Evolutionary conservation across 164 flowering plant genomes (phyloP).

Genomic region (Kingdonia uniflora): DNA sequence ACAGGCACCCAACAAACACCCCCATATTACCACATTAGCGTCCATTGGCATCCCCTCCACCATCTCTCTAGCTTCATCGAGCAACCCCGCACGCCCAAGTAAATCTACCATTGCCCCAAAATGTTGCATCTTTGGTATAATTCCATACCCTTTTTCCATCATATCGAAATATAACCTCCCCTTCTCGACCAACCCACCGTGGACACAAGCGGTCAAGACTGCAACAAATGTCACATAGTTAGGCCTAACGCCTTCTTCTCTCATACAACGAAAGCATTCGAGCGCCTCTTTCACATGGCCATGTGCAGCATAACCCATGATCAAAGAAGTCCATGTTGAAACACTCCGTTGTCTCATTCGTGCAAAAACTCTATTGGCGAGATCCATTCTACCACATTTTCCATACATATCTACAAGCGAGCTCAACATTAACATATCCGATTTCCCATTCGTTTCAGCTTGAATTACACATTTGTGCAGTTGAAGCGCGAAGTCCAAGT

Average conservation of each 20-base stretch:
- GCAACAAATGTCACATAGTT: slow-evolving; percentile 57
- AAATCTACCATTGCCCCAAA: slow-evolving; percentile 66
- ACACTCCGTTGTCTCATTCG: slow-evolving; percentile 30
- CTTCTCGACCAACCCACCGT: slow-evolving; percentile 52
- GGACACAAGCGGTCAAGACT: slow-evolving; percentile 59
- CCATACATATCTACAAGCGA: slow-evolving; percentile 62
- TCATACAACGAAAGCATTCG: slow-evolving; percentile 38
- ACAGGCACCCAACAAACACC: slow-evolving; percentile 51
- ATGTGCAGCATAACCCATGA: slow-evolving; percentile 43
- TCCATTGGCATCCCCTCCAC: slow-evolving; percentile 52
- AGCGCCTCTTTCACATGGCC: slow-evolving; percentile 38
- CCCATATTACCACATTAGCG: slow-evolving; percentile 42
- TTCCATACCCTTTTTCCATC: slow-evolving; percentile 39
- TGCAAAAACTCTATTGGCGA: slow-evolving; percentile 30
- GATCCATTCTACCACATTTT: slow-evolving; percentile 56
- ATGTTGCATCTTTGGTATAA: slow-evolving; percentile 33
- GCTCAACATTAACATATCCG: slow-evolving; percentile 38
- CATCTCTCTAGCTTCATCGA: slow-evolving; percentile 43
- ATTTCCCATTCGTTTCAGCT: slow-evolving; percentile 22
- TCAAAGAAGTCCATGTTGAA: slow-evolving; percentile 55
- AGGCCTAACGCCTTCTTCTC: slow-evolving; percentile 33
- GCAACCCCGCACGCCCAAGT: slow-evolving; percentile 47
- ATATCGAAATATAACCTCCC: slow-evolving; percentile 37
- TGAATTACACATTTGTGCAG: slow-evolving; percentile 52
- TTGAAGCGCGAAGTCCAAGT: slow-evolving; percentile 42